Evolutionary conservation across 352 stramenopile species (phyloP).

Genomic region (Pythium periplocum): DNA sequence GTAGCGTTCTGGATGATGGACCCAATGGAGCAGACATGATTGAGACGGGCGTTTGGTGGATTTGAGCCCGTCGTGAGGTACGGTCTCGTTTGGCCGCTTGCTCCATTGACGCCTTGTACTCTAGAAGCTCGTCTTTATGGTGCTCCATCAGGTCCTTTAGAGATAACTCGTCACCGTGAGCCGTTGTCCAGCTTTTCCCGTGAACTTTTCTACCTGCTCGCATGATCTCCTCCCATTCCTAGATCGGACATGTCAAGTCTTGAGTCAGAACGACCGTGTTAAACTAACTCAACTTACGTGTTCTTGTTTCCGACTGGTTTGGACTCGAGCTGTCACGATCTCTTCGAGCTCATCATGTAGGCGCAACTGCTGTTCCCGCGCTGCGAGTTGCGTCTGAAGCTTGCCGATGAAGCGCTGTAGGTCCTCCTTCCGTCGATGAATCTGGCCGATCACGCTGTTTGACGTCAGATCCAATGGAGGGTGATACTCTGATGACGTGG

Average conservation of each 20-base stretch:
- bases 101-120: conserved; percentile 34
- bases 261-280: background rate
- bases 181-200: conserved; percentile 47
- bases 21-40: background rate
- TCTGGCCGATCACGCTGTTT: conserved; percentile 35
- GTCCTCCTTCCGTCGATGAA: conserved; percentile 58
- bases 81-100: background rate
- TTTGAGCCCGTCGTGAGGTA: conserved; percentile 4
- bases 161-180: conserved; percentile 24
- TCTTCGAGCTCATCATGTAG: conserved; percentile 63
- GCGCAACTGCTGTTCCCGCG: conserved; percentile 49
- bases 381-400: conserved; percentile 39
- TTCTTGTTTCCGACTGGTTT: conserved; percentile 42
- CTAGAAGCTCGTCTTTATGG: conserved; percentile 68
- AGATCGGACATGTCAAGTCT: background rate
- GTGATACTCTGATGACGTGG: conserved; percentile 30
- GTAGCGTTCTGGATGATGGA: no score
- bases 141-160: conserved; percentile 53
- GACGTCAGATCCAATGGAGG: conserved; percentile 33
- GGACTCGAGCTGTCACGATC: conserved; percentile 47
- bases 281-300: conserved; percentile 17
- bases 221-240: conserved; percentile 71
- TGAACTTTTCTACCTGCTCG: conserved; percentile 54
- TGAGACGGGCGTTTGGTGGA: conserved; percentile 6
- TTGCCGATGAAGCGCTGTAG: conserved; percentile 49